A percentile compares a stretch with the other conserved stretches of the same genome.
Conservation (phyloP, 2,329 filamentous ascomycete genomes). For the Neopestalotiopsis rosae region DNA sequence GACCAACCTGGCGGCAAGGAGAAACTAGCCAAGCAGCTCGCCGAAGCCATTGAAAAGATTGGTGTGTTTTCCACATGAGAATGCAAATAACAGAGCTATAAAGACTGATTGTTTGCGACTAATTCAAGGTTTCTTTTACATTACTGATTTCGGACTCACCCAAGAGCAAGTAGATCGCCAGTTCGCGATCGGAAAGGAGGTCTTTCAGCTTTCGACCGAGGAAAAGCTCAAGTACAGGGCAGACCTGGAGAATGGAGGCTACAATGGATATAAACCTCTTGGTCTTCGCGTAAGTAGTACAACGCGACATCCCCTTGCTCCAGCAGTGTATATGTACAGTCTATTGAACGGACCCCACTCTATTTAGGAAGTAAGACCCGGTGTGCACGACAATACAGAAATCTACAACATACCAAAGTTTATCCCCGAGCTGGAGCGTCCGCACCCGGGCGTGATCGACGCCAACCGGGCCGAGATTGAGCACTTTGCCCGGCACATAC, state of each 20-base stretch:
- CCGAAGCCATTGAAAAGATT: slow-evolving; percentile 56
- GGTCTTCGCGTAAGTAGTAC: slow-evolving; percentile 40
- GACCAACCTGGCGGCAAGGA: slow-evolving; percentile 60
- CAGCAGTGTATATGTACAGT: background rate
- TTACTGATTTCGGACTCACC: slow-evolving; percentile 65
- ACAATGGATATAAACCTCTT: slow-evolving; percentile 60
- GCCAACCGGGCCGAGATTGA: slow-evolving; percentile 38
- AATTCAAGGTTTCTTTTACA: slow-evolving; percentile 62
- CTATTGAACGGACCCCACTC: too few relatives aligned
- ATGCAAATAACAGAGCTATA: too few relatives aligned
- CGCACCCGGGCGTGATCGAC: slow-evolving; percentile 40
- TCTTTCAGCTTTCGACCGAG: slow-evolving; percentile 60
- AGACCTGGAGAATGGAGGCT: slow-evolving; percentile 56
- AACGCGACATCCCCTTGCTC: background rate
- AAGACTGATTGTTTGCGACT: background rate
- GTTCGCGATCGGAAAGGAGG: slow-evolving; percentile 64
- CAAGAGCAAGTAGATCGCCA: slow-evolving; percentile 66
- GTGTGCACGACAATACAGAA: slow-evolving; percentile 43
- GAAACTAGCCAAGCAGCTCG: slow-evolving; percentile 56
- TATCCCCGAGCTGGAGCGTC: slow-evolving; percentile 37
- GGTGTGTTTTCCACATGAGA: slow-evolving; percentile 23
- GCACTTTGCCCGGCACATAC: slow-evolving; percentile 43
- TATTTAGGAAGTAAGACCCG: slow-evolving; percentile 35
- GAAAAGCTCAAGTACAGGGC: slow-evolving; percentile 64
- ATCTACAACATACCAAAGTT: slow-evolving; percentile 49